These are phyloP conservation scores for Funneliformis mosseae DNA, from an alignment of 192 early-diverging fungal genomes.

Conservation along the genomic window DNA sequence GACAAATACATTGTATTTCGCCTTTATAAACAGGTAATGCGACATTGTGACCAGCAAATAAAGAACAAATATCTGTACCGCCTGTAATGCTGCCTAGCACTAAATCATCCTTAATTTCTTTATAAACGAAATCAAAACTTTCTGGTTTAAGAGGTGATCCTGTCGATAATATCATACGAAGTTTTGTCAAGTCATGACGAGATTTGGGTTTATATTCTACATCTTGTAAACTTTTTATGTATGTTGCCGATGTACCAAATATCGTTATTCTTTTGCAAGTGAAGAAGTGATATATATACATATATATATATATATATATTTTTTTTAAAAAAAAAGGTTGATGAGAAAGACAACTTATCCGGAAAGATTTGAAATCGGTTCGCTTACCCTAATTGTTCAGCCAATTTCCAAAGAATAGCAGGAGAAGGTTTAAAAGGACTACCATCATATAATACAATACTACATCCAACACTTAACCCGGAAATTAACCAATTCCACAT, in stretches of 20 bases:
- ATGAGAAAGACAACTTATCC: too few species aligned
- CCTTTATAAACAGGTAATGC: conserved; percentile 91
- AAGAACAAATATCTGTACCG: conserved; percentile 95
- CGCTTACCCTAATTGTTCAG: conserved; percentile 62
- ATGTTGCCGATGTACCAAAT: conserved; percentile 96
- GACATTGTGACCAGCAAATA: conserved; percentile 91
- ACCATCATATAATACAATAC: conserved; percentile 90
- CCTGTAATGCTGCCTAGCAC: conserved; percentile 73
- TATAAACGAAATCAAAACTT: conserved; percentile 91
- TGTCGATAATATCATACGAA: conserved; percentile 88
- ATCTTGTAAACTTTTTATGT: conserved; percentile 88
- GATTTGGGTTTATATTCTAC: conserved; percentile 63
- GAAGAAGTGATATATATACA: neutral
- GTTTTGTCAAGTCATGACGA: conserved; percentile 58
- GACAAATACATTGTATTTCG: conserved; percentile 88
- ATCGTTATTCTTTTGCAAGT: conserved; percentile 65
- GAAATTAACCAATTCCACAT: conserved; percentile 99
- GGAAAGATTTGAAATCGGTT: neutral
- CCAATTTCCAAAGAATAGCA: conserved; percentile 73
- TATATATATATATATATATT: too few species aligned
- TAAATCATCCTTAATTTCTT: conserved; percentile 80
- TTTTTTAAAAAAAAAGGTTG: too few species aligned
- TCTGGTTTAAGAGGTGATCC: conserved; percentile 93
- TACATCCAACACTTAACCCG: conserved; percentile 75
- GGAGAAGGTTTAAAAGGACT: conserved; percentile 89